These are phyloP conservation scores for Arthrobotrys conoides DNA, from an alignment of 2,329 filamentous ascomycete genomes.

Conservation along the genomic window DNA sequence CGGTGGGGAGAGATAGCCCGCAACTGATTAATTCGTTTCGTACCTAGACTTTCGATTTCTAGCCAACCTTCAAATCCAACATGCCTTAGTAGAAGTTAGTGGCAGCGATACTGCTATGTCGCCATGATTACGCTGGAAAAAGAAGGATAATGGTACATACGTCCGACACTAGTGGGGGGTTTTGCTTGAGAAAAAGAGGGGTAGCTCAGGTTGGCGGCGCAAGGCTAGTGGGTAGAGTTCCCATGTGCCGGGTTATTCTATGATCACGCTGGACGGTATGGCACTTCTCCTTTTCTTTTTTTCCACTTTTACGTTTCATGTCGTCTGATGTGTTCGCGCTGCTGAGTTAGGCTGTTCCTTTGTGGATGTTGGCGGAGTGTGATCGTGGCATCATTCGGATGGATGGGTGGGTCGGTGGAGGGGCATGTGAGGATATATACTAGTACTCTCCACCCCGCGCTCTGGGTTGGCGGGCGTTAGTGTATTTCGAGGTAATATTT, in stretches of 20 bases:
- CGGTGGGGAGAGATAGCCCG: not conserved
- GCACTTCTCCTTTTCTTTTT: not conserved
- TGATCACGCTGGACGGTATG: conserved; percentile 13
- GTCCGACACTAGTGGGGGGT: not conserved
- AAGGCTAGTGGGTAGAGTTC: conserved; percentile 3
- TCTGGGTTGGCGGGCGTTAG: not conserved
- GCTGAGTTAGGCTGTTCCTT: no score
- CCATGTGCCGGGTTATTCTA: conserved; percentile 11
- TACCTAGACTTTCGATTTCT: not conserved
- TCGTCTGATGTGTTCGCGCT: conserved; percentile 20
- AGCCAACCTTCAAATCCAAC: not conserved
- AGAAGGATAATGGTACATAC: not conserved
- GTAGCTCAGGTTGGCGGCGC: not conserved
- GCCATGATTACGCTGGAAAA: not conserved
- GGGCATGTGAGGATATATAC: conserved; percentile 15
- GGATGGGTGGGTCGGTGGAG: conserved; percentile 1
- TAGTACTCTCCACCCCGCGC: not conserved
- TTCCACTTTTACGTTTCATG: conserved; percentile 6
- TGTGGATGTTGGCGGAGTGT: not conserved
- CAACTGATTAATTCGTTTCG: not conserved
- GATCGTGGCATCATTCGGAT: conserved; percentile 1
- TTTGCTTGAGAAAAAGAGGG: not conserved
- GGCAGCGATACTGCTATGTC: conserved; percentile 16
- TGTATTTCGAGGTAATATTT: no score
- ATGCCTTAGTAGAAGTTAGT: not conserved